A percentile compares a stretch with the other conserved stretches of the same genome.
Conservation (phyloP, 2,329 filamentous ascomycete species). For the Talaromyces sp. region DNA sequence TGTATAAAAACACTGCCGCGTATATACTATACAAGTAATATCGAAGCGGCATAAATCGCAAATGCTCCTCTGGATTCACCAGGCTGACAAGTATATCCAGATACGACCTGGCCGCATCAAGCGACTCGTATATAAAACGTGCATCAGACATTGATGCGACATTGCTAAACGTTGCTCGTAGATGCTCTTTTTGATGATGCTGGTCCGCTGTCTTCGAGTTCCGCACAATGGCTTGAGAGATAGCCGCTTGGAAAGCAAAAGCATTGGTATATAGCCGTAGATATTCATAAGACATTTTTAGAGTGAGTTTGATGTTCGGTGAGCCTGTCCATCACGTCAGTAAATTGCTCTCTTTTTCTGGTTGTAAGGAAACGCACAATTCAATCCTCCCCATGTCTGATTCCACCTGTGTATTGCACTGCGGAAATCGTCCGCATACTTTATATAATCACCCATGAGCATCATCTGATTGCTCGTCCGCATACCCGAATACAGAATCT, state of each 20-base stretch:
- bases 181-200: conserved; percentile 37
- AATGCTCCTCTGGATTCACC: conserved; percentile 56
- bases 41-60: conserved; percentile 63
- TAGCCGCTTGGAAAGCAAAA: conserved; percentile 71
- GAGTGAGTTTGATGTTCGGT: conserved; percentile 62
- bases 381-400: conserved; percentile 63
- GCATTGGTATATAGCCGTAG: conserved; percentile 70
- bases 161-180: conserved; percentile 49
- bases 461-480: conserved; percentile 68
- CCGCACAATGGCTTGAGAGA: conserved; percentile 49
- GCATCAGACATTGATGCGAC: conserved; percentile 61
- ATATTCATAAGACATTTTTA: conserved; percentile 70
- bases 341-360: neutral
- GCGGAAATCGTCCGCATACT: conserved; percentile 72
- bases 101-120: conserved; percentile 62
- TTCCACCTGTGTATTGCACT: conserved; percentile 69
- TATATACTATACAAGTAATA: conserved; percentile 62
- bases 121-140: conserved; percentile 64
- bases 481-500: conserved; percentile 69
- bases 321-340: conserved; percentile 48
- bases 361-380: conserved; percentile 46
- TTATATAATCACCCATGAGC: conserved; percentile 68
- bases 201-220: conserved; percentile 38
- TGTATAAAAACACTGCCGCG: conserved; percentile 63
- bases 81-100: conserved; percentile 59